Percentiles rank a stretch among this genome's conserved stretches.
Conservation (phyloP, 139 green algal genomes). For the Coelastrella sp. region DNA sequence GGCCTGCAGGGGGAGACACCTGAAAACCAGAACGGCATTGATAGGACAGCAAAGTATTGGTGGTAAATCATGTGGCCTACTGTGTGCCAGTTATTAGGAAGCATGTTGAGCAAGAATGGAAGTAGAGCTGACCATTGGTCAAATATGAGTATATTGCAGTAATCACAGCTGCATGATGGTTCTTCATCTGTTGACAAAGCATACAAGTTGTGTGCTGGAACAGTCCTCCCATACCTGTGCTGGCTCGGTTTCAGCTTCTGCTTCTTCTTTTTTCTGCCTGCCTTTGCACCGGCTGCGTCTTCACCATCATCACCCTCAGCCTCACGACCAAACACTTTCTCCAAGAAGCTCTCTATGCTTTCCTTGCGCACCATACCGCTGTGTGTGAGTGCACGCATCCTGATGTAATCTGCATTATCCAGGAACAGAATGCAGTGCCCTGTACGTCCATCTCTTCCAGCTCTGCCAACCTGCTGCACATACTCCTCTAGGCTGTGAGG, state of each 20-base stretch:
- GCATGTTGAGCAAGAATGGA: too few species aligned
- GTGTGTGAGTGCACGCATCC: slow-evolving; percentile 64
- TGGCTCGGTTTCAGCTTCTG: neutral
- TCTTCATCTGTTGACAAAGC: too few species aligned
- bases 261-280: too few species aligned
- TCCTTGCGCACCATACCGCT: slow-evolving; percentile 36
- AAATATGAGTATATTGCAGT: neutral
- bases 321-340: slow-evolving; percentile 60
- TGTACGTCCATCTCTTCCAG: slow-evolving; percentile 73
- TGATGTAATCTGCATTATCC: slow-evolving; percentile 73
- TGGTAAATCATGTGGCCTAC: too few species aligned
- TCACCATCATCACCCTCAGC: slow-evolving; percentile 1
- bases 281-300: slow-evolving; percentile 9
- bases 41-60: neutral
- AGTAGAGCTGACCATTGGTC: too few species aligned
- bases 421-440: slow-evolving; percentile 75
- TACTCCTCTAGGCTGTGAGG: slow-evolving; percentile 90
- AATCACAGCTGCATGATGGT: neutral
- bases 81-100: too few species aligned
- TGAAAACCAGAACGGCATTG: slow-evolving; percentile 42
- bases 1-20: slow-evolving; percentile 53
- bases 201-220: too few species aligned
- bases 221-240: neutral
- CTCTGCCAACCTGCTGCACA: slow-evolving; percentile 87
- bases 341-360: slow-evolving; percentile 66